phyloP scores from a whole-genome alignment of 2,329 filamentous ascomycete genomes.

The Colletotrichum sublineola region DNA sequence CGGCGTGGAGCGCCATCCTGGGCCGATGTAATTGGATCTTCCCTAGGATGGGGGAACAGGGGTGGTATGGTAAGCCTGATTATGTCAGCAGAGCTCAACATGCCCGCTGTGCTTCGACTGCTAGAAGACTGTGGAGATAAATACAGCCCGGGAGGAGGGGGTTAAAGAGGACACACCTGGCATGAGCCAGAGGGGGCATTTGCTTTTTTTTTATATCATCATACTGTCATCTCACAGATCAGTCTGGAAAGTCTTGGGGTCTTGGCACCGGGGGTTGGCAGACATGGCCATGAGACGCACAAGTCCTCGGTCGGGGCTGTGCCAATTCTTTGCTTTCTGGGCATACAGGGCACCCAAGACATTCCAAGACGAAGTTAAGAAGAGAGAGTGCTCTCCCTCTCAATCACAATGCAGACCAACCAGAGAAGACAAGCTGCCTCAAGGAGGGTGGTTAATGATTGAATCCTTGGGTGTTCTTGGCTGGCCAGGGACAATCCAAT shows the following conservation, averaged over 20 bases:
- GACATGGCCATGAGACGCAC: conserved; percentile 6
- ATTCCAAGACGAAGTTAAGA: not conserved
- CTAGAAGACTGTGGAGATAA: not conserved
- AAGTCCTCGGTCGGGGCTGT: conserved; percentile 10
- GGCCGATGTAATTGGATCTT: conserved; percentile 29
- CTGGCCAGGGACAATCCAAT: conserved; percentile 1
- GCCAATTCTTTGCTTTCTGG: conserved; percentile 7
- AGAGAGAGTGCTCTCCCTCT: not conserved
- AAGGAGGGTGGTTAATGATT: not conserved
- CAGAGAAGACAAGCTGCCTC: not conserved
- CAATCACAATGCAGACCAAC: not conserved
- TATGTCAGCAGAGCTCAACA: not conserved
- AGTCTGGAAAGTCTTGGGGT: not conserved
- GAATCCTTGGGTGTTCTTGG: conserved; percentile 8
- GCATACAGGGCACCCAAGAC: conserved; percentile 11
- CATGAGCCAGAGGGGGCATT: not conserved
- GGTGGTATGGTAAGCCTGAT: not conserved
- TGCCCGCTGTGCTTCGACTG: not conserved
- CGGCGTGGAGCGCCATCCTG: not conserved
- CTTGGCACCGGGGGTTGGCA: not conserved
- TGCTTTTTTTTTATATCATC: not conserved
- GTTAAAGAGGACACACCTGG: not conserved
- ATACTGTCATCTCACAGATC: not conserved
- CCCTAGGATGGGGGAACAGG: conserved; percentile 11
- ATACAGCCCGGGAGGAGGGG: too few relatives aligned